Percentiles rank a stretch among this genome's conserved stretches.
Evolutionary conservation across 2,329 filamentous ascomycete genomes (phyloP).

Genomic region (Pestalotiopsis sp.): DNA sequence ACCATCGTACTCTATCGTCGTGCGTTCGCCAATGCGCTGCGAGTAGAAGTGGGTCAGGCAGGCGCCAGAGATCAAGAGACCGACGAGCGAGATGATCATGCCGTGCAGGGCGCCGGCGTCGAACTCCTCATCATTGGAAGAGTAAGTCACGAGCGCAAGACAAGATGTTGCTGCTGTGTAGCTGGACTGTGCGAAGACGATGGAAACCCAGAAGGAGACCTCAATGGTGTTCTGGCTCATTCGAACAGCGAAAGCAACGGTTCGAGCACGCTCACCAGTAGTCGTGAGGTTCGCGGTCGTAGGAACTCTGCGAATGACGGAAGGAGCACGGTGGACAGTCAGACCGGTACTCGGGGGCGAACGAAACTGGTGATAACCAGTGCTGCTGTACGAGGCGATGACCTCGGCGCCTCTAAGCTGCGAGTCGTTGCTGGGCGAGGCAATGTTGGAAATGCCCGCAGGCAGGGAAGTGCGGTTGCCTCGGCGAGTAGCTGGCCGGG

Average conservation of each 20-base stretch:
- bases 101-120: too few species aligned
- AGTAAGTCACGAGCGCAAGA: too few species aligned
- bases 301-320: too few species aligned
- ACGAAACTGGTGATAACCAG: neutral
- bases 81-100: too few species aligned
- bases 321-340: too few species aligned
- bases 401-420: neutral
- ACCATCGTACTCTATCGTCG: too few species aligned
- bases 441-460: neutral
- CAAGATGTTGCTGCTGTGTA: neutral
- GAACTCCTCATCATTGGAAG: too few species aligned
- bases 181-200: neutral
- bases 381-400: neutral
- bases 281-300: too few species aligned
- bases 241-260: neutral
- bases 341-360: too few species aligned
- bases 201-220: neutral
- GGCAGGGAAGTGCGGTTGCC: constrained; percentile 8
- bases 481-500: neutral
- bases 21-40: neutral
- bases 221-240: neutral
- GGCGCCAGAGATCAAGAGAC: neutral
- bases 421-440: neutral
- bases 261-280: neutral
- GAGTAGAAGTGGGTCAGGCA: neutral